Evolutionary conservation across 2,329 filamentous ascomycete genomes (phyloP).

Genomic region (Periconia sp.): DNA sequence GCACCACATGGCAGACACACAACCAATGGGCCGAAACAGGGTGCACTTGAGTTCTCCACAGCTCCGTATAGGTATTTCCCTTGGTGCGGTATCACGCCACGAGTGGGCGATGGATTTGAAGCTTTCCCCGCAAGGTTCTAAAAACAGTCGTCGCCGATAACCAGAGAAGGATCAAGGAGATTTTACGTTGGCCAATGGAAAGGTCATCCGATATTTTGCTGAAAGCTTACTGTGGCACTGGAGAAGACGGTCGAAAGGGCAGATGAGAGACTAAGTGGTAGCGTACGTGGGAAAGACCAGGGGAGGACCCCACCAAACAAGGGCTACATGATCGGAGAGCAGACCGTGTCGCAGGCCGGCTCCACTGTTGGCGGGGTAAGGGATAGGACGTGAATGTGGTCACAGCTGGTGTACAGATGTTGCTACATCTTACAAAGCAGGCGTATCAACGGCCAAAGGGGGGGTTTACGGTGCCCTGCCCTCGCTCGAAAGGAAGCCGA

Average conservation of each 20-base stretch:
- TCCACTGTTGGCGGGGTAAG: not conserved
- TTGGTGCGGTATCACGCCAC: constrained; percentile 24
- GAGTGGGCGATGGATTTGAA: not conserved
- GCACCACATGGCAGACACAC: not conserved
- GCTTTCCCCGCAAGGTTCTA: constrained; percentile 8
- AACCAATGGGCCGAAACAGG: not conserved
- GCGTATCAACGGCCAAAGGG: not conserved
- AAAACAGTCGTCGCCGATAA: not conserved
- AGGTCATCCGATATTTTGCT: constrained; percentile 25
- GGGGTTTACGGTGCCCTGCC: not conserved
- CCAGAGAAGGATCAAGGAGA: not conserved
- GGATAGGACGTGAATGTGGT: not conserved
- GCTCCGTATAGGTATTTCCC: not conserved
- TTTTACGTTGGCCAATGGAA: constrained; percentile 30
- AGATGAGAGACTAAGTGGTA: constrained; percentile 4
- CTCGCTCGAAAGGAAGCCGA: constrained; percentile 44
- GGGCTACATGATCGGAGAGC: not conserved
- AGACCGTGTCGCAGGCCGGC: not conserved
- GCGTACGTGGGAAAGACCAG: constrained; percentile 1
- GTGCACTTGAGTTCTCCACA: not conserved
- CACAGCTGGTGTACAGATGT: not conserved
- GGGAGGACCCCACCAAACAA: not conserved
- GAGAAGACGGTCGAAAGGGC: not conserved
- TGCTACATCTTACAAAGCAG: not conserved
- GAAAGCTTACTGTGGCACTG: constrained; percentile 14